Percentiles rank a stretch among this genome's conserved stretches.
These are phyloP conservation scores for Globisporangium iwayamae DNA, from an alignment of 352 stramenopile species.

Conservation along the genomic window DNA sequence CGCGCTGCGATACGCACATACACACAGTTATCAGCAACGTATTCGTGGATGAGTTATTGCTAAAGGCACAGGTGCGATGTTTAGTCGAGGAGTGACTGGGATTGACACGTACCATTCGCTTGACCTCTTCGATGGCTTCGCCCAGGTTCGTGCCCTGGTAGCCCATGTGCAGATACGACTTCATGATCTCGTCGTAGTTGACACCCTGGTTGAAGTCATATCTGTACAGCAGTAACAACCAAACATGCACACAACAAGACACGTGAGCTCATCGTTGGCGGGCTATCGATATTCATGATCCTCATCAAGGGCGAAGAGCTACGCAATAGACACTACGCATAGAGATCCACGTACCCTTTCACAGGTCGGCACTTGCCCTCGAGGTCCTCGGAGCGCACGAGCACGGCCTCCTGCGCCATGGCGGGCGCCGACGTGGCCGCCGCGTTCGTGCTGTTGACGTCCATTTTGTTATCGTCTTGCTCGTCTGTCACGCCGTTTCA, in stretches of 20 bases:
- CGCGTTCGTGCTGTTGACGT: background rate
- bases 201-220: conserved; percentile 92
- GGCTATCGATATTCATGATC: no score
- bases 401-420: conserved; percentile 66
- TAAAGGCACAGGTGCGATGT: background rate
- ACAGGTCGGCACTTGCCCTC: conserved; percentile 62
- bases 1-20: conserved; percentile 44
- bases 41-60: background rate
- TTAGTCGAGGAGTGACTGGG: background rate
- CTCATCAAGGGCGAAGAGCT: background rate
- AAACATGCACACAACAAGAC: background rate
- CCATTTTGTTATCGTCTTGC: background rate
- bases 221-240: conserved; percentile 22
- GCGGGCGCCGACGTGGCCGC: conserved; percentile 24
- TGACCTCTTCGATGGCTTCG: conserved; percentile 97
- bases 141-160: conserved; percentile 97
- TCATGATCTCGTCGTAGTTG: conserved; percentile 83
- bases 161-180: conserved; percentile 82
- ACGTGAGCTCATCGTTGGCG: background rate
- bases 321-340: background rate
- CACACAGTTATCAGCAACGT: background rate
- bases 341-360: conserved; percentile 19
- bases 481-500: conserved; percentile 10
- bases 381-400: conserved; percentile 74
- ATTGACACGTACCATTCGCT: conserved; percentile 88